phyloP scores from a whole-genome alignment of 1,139 yeast genomes.

The Kurtzmaniella quercitrusa region DNA sequence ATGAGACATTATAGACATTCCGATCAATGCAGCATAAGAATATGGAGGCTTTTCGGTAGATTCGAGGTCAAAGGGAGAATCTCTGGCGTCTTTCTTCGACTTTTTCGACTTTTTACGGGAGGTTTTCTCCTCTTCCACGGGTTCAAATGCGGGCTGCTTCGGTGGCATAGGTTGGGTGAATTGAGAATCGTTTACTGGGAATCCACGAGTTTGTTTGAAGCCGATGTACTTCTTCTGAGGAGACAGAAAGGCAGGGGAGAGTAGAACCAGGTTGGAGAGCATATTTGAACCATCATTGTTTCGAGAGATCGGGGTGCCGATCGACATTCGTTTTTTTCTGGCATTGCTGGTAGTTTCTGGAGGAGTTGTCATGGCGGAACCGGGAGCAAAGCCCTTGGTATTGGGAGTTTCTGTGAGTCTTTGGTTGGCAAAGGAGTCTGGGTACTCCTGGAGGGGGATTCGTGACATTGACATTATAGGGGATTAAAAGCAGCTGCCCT shows the following conservation, averaged over 20 bases:
- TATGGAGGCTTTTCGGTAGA: constrained; percentile 79
- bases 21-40: constrained; percentile 90
- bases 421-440: constrained; percentile 5
- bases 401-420: constrained; percentile 7
- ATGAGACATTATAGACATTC: constrained; percentile 89
- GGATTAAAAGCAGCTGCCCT: too few species aligned
- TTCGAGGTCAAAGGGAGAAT: constrained; percentile 32
- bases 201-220: neutral
- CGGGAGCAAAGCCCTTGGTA: constrained; percentile 3
- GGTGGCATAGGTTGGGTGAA: constrained; percentile 7
- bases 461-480: constrained; percentile 6
- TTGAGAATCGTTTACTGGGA: neutral
- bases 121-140: neutral
- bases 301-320: constrained; percentile 18
- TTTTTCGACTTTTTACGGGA: constrained; percentile 19
- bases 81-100: constrained; percentile 23
- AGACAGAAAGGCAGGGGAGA: constrained; percentile 50
- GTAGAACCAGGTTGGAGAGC: constrained; percentile 12
- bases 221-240: constrained; percentile 20
- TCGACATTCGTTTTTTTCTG: constrained; percentile 7
- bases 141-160: neutral
- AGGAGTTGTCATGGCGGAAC: constrained; percentile 7
- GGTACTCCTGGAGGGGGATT: constrained; percentile 8
- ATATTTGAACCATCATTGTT: constrained; percentile 4
- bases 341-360: constrained; percentile 6